Conservation (phyloP, 305 asterid species). For the Rubia peregrina region DNA sequence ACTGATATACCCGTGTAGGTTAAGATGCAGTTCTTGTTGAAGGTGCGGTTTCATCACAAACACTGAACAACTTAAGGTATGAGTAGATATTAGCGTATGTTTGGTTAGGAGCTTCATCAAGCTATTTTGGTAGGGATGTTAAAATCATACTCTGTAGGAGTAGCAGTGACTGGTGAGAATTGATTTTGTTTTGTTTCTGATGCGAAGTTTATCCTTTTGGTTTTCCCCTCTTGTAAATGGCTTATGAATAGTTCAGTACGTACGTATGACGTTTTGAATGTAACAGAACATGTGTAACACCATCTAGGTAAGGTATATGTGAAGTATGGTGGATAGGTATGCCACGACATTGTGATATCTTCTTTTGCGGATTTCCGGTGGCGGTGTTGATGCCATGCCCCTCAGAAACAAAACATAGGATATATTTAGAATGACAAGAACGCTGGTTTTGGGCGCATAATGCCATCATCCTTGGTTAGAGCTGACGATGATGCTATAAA, state of each 20-base stretch:
- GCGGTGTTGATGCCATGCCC: background rate
- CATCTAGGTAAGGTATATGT: too few relatives aligned
- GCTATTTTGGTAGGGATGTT: background rate
- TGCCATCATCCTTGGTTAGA: conserved; percentile 31
- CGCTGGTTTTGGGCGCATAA: conserved; percentile 9
- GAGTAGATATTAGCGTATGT: background rate
- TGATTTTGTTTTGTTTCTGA: conserved; percentile 36
- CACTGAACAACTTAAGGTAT: conserved; percentile 26
- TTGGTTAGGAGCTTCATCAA: background rate
- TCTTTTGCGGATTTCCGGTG: background rate
- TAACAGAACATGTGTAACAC: too few relatives aligned
- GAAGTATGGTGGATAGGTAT: too few relatives aligned
- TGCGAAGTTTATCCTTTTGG: conserved; percentile 28
- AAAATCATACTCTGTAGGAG: background rate
- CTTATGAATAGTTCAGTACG: background rate
- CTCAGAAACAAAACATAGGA: conserved; percentile 2
- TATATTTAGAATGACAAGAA: background rate
- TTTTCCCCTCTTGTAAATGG: conserved; percentile 13
- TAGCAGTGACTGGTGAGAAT: background rate
- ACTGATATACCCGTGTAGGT: conserved; percentile 44
- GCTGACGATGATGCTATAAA: conserved; percentile 29
- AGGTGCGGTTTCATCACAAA: conserved; percentile 90
- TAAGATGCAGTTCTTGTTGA: conserved; percentile 85
- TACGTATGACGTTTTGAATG: background rate
- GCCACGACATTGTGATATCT: too few relatives aligned